Evolutionary conservation across 2,329 filamentous ascomycete species (phyloP).

Genomic region (Trichoderma afroharzianum): DNA sequence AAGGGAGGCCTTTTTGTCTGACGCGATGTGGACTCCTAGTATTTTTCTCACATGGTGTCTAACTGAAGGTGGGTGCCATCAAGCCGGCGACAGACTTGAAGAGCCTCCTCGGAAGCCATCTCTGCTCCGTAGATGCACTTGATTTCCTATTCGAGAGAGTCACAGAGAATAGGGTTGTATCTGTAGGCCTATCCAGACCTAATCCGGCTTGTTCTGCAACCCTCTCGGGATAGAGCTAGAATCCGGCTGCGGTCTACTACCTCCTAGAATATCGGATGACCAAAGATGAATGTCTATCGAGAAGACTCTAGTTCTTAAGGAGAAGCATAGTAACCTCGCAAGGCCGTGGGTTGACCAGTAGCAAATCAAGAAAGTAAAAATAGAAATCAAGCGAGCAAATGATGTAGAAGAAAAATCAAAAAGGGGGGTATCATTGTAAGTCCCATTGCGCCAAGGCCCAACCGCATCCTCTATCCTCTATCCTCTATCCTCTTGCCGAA

Average conservation of each 20-base stretch:
- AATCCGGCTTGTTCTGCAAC: background rate
- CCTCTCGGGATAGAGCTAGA: background rate
- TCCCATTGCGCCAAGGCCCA: background rate
- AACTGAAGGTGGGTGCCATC: background rate
- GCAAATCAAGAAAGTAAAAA: background rate
- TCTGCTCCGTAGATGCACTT: background rate
- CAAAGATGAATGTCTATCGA: background rate
- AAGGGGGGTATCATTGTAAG: slow-evolving; percentile 19
- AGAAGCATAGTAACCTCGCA: background rate
- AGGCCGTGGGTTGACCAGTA: background rate
- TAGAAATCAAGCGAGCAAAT: background rate
- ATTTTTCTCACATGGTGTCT: slow-evolving; percentile 14
- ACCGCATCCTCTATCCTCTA: background rate
- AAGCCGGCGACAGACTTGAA: background rate
- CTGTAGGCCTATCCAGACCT: background rate
- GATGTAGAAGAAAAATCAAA: background rate
- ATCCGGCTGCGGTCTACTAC: background rate
- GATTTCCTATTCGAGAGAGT: slow-evolving; percentile 4
- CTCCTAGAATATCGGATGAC: background rate
- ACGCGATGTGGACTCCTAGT: background rate
- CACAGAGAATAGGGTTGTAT: background rate
- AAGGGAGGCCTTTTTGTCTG: background rate
- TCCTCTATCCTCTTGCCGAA: background rate
- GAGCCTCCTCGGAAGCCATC: background rate
- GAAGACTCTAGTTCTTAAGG: background rate